Base-by-base conservation (phyloP, 331 rosid species). In the Acacia pycnantha region DNA sequence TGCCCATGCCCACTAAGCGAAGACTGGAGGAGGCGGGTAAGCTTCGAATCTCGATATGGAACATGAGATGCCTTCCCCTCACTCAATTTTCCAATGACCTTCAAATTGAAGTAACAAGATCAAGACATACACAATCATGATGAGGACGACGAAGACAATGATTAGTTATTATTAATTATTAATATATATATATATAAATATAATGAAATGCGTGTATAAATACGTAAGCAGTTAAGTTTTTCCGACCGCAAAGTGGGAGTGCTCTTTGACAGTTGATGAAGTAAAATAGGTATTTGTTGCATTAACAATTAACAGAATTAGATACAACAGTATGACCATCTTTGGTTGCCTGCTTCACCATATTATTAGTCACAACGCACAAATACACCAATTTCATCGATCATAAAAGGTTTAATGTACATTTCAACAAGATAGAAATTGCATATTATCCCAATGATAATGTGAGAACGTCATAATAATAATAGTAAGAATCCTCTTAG, bases 21-120 rank as follows among this genome's bases (percentile, higher is more conserved):
- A 79, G 99, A 94, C 86, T 96, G 99, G 70, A 96, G 86, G 81
- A 96, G 98, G 73, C 98, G 99, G 46, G 99, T 96, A 85, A 96
- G 99, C 92, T 96, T 96, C 65, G 99, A 96, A 86, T 96, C 99
- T 85, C 99, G 94, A 81, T 90, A 94, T 50, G 99, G 99, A 86
- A 96, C 97, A 86, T 96, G 99, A 58, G 97, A 94, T 84, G 99
- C 95, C 88, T 94, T 96, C 73, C 99, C 99, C 88, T 96, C 99
- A 47, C 99, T 96, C 85, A 94, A 77, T 84, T 96, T 96, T 80
- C 99, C 98, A 73, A 96, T 96, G 80, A 96, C 99, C 99, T 96
- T 84, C 87, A 87, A 77, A 92, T 82, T 84, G 76, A 87, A 87
- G 86, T 78, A 78, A 86, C 74, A 86, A 73, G 81, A 77, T 82